Conservation (phyloP, 2,329 filamentous ascomycete species). For the Ophiocordyceps sinensis region DNA sequence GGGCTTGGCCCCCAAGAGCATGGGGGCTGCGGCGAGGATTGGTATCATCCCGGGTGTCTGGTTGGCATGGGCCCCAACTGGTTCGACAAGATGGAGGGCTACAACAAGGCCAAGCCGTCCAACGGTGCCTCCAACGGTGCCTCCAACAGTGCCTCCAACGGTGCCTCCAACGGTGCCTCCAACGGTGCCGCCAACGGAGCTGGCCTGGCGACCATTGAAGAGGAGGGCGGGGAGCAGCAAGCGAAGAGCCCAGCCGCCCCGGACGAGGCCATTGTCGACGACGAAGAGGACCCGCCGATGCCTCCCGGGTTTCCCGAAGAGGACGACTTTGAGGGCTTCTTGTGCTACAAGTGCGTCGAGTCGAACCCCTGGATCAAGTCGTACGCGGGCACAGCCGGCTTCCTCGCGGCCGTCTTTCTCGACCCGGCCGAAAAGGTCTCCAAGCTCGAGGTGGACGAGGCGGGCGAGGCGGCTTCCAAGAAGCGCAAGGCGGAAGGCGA, state of each 20-base stretch:
- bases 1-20: constrained; percentile 67
- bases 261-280: constrained; percentile 21
- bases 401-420: constrained; percentile 57
- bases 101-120: constrained; percentile 14
- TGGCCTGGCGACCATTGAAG: constrained; percentile 32
- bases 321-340: constrained; percentile 75
- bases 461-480: constrained; percentile 21
- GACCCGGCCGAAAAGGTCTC: constrained; percentile 5
- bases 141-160: too few relatives aligned
- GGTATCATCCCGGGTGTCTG: constrained; percentile 92
- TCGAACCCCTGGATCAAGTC: constrained; percentile 82
- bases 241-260: constrained; percentile 6
- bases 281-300: constrained; percentile 49
- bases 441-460: neutral
- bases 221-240: constrained; percentile 25
- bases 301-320: constrained; percentile 81
- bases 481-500: constrained; percentile 55
- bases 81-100: constrained; percentile 38
- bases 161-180: constrained; percentile 3
- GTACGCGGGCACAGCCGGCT: constrained; percentile 69
- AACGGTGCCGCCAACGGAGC: neutral
- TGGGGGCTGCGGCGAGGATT: constrained; percentile 90
- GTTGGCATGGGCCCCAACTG: constrained; percentile 66
- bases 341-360: constrained; percentile 89
- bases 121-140: constrained; percentile 5